Evolutionary conservation across 2,329 filamentous ascomycete genomes (phyloP).

Genomic region (Monosporascus sp.): DNA sequence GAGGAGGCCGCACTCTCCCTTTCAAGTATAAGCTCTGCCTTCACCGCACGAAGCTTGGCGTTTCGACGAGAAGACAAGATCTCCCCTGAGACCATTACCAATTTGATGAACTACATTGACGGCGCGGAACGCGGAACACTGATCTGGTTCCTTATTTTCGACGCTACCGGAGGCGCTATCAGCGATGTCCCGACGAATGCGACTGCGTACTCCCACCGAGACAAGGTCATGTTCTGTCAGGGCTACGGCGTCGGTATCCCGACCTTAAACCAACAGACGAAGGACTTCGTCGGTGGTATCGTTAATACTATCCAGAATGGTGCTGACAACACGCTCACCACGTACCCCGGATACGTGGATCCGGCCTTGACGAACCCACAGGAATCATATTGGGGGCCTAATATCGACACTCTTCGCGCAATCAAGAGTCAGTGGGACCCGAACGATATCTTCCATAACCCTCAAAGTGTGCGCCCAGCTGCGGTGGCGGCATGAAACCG

Average conservation of each 20-base stretch:
- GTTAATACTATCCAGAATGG: slow-evolving; percentile 36
- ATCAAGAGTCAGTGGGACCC: slow-evolving; percentile 51
- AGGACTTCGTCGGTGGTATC: slow-evolving; percentile 46
- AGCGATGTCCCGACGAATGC: slow-evolving; percentile 48
- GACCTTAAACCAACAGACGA: slow-evolving; percentile 38
- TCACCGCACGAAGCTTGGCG: slow-evolving; percentile 53
- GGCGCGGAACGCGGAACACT: slow-evolving; percentile 41
- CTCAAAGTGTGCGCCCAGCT: slow-evolving; percentile 43
- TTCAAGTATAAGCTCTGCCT: slow-evolving; percentile 41
- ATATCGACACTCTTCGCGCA: slow-evolving; percentile 38
- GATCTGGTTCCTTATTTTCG: slow-evolving; percentile 58
- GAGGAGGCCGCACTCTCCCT: slow-evolving; percentile 43
- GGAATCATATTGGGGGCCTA: slow-evolving; percentile 49
- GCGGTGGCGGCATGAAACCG: neutral
- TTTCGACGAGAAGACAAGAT: slow-evolving; percentile 46
- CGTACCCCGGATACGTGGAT: slow-evolving; percentile 62
- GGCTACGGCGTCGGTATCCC: slow-evolving; percentile 51
- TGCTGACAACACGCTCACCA: slow-evolving; percentile 36
- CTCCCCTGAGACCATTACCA: slow-evolving; percentile 35
- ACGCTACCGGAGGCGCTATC: slow-evolving; percentile 55
- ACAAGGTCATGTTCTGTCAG: slow-evolving; percentile 60
- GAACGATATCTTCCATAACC: slow-evolving; percentile 51
- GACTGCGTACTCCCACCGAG: slow-evolving; percentile 58
- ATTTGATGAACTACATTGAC: slow-evolving; percentile 51
- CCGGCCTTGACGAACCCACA: slow-evolving; percentile 41